Base-by-base conservation (phyloP, 345 rosid species). In the Anacardium occidentale region DNA sequence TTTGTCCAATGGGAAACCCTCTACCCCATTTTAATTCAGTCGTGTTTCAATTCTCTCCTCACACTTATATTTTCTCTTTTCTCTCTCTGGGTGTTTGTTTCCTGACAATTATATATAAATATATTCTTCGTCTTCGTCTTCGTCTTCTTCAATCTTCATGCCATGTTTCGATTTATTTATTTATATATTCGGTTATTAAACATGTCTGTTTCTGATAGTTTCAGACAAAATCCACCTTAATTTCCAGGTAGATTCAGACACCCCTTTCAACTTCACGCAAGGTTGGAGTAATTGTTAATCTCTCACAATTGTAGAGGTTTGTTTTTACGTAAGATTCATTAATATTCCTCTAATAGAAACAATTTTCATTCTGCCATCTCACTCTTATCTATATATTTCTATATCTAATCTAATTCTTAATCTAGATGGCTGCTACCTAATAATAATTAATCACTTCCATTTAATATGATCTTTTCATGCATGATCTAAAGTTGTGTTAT, bases 171-270 rank as follows among this genome's bases (percentile, higher is more conserved):
- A 1, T 29, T 29, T 29, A 29, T 29, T 10, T 2, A 47, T 68
- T 2, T 54, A 59, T 72, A 68, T 69, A 61, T 73, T 22, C 47
- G 64, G 55, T 68, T 71, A 42, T 34, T 34, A 7, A 3, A 47
- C 24, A 57, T 68, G 78, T 75, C 69, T 67, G 56, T 75, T 72
- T 34, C 40, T 25, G n/a, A 0, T 42, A 21, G 77, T 74, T 74
- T 37, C 64, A 76, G 87, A 76, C 87, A 83, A 81, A 83, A 79
- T 71, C 78, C 87, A 72, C 85, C 87, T 78, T 83, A 86, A 78
- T 69, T 76, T 86, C 83, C 85, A 86, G 83, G 81, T 82, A 80
- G 89, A 82, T 83, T 86, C 84, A 76, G 73, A 63, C 87, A 75
- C 78, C 81, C 75, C 72, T 78, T 80, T 75, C 45, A 55, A 18